These are phyloP conservation scores for Begonia peltatifolia DNA, from an alignment of 306 rosid species.

Conservation along the genomic window DNA sequence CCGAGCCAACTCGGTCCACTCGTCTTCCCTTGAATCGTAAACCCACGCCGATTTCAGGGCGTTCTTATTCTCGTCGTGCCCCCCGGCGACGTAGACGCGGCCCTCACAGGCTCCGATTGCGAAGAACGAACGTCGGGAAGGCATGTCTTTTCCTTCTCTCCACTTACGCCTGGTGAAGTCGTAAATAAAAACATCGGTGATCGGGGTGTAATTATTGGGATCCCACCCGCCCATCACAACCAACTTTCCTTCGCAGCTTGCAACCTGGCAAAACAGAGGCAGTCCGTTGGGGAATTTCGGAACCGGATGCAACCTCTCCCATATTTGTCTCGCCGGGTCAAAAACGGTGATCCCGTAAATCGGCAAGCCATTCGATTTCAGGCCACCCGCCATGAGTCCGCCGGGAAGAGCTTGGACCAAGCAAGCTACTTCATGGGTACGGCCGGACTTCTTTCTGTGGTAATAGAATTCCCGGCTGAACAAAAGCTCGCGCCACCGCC, in stretches of 20 bases:
- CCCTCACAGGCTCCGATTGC: conserved; percentile 29
- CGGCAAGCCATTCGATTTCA: conserved; percentile 11
- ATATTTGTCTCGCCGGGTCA: conserved; percentile 20
- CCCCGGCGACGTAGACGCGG: conserved; percentile 30
- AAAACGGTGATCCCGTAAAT: conserved; percentile 25
- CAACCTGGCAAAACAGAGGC: conserved; percentile 34
- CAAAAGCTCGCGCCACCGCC: conserved; percentile 29
- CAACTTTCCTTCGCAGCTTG: conserved; percentile 36
- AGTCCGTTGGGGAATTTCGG: conserved; percentile 33
- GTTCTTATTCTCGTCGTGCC: conserved; percentile 44
- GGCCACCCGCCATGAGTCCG: neutral
- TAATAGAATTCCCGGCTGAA: conserved; percentile 22
- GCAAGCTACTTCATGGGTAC: conserved; percentile 23
- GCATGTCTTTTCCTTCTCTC: conserved; percentile 30
- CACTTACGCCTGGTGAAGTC: conserved; percentile 29
- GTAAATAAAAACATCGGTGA: conserved; percentile 30
- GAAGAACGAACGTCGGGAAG: conserved; percentile 30
- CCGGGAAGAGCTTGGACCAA: conserved; percentile 28
- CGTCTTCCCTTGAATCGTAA: conserved; percentile 23
- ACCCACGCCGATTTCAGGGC: conserved; percentile 35
- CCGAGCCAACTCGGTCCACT: conserved; percentile 25
- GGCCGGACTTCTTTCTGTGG: conserved; percentile 25
- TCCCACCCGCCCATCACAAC: conserved; percentile 56
- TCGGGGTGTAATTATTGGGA: conserved; percentile 33
- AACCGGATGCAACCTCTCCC: conserved; percentile 29